Evolutionary conservation across 2,329 filamentous ascomycete genomes (phyloP).

Genomic region (Fonsecaea multimorphosa): DNA sequence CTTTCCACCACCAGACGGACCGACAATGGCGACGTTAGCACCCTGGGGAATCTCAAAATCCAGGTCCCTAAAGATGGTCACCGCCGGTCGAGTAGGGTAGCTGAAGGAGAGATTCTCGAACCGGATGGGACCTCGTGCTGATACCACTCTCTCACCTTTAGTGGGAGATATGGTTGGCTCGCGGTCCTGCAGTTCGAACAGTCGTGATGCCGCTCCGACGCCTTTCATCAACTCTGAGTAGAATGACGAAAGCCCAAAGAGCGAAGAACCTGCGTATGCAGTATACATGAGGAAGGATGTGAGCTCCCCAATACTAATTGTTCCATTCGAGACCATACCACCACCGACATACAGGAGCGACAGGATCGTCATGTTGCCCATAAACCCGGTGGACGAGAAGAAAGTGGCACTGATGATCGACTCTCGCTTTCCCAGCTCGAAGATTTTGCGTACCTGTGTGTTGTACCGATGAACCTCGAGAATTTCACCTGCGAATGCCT

Average conservation of each 20-base stretch:
- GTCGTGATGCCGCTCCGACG: constrained; percentile 90
- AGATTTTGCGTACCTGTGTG: constrained; percentile 87
- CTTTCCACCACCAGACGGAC: constrained; percentile 94
- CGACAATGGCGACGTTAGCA: constrained; percentile 94
- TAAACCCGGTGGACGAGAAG: constrained; percentile 83
- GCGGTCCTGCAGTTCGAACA: constrained; percentile 95
- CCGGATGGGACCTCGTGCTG: constrained; percentile 84
- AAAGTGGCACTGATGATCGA: constrained; percentile 89
- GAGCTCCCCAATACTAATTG: constrained; percentile 87
- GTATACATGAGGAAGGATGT: constrained; percentile 99
- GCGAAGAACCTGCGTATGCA: constrained; percentile 80
- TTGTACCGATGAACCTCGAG: constrained; percentile 93
- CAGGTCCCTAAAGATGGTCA: constrained; percentile 86
- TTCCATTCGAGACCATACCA: constrained; percentile 82
- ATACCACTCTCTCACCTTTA: constrained; percentile 76
- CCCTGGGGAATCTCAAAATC: constrained; percentile 91
- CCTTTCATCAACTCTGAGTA: constrained; percentile 99
- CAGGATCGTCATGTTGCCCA: constrained; percentile 95
- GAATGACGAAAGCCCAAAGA: constrained; percentile 93
- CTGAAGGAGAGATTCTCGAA: constrained; percentile 87
- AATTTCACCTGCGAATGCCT: constrained; percentile 92
- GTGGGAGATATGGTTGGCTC: constrained; percentile 86
- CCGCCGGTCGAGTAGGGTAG: constrained; percentile 91
- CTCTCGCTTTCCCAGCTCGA: constrained; percentile 83
- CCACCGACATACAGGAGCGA: constrained; percentile 89